A percentile compares a stretch with the other conserved stretches of the same genome.
Evolutionary conservation across 1,284 basidiomycete species (phyloP).

Genomic region (Ceratobasidium sp.): DNA sequence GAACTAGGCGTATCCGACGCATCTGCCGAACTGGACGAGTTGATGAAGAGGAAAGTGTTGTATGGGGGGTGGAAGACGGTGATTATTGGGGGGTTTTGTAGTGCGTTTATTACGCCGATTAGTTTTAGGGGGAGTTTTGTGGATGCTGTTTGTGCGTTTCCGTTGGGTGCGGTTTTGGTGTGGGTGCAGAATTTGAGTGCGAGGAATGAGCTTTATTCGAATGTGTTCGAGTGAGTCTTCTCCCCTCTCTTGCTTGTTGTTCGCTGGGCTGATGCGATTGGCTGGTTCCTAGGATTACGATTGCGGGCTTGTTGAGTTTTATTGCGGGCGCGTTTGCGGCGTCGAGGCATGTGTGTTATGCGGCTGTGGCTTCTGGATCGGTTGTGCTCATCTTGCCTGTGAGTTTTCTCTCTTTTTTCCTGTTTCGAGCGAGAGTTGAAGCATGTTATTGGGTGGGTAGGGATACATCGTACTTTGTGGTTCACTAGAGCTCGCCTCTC

Average conservation of each 20-base stretch:
- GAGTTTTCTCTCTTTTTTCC: constrained; percentile 49
- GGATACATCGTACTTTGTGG: constrained; percentile 85
- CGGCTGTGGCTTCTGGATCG: constrained; percentile 83
- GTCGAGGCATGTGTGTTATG: constrained; percentile 82
- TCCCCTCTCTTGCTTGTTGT: constrained; percentile 13
- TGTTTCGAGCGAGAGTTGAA: no score
- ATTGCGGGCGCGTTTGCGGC: constrained; percentile 79
- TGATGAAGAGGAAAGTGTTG: constrained; percentile 75
- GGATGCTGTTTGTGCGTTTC: constrained; percentile 79
- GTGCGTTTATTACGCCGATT: constrained; percentile 78
- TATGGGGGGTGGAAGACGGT: constrained; percentile 76
- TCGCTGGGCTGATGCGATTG: not conserved
- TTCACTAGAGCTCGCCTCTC: constrained; percentile 80
- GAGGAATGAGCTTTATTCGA: constrained; percentile 84
- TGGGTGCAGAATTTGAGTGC: constrained; percentile 78
- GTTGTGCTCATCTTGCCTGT: constrained; percentile 89
- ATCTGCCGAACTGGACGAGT: constrained; percentile 72
- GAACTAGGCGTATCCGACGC: constrained; percentile 84
- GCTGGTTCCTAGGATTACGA: constrained; percentile 67
- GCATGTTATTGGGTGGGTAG: not conserved
- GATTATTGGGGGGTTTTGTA: constrained; percentile 84
- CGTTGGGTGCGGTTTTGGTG: constrained; percentile 83
- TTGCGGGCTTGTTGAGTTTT: constrained; percentile 84
- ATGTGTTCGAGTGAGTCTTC: constrained; percentile 78
- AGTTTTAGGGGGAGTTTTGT: constrained; percentile 82